Evolutionary conservation across 1,284 basidiomycete genomes (phyloP), one percentile per base, ranked within the genome.

Genomic region (Inonotus hispidus): DNA sequence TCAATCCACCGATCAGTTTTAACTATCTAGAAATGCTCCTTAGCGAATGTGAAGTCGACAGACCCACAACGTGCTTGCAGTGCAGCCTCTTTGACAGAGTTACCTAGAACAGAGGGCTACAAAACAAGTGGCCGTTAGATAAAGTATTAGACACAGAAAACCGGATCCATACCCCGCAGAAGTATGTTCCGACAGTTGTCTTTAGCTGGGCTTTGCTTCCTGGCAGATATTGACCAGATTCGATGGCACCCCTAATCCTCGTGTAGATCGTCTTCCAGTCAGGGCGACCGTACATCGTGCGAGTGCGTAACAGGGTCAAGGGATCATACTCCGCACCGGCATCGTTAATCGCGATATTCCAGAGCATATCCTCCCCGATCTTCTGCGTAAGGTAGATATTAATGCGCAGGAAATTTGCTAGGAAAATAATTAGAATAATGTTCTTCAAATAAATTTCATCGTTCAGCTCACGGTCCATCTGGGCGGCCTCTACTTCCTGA

Each of bases 371-470:
- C 68, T 90, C 84, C 62, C 80, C 79, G 67, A 95, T 84, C 78
- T 89, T 90, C 74, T 93, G 89, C 2, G 93, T 95, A 58, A 95
- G 80, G 73, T 93, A 95, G 66, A 95, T 87, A 70, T 92, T 89
- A 78, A 95, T 94, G 60, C 85, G 87, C 65, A 95, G 79, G 78
- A 95, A 94, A 75, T 92, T 90, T 67, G 91, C 90, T 92, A 23
- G 53, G 43, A 29, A 38, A 19, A 62, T 62, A n/a, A 57, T 62
- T 55, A 54, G 27, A 52, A 38, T 60, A 54, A 53, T 23, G 14
- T 16, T 54, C 38, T 6, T 5, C 11, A 1, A n/a, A n/a, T 46
- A 37, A 29, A 43, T 8, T 41, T 59, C 11, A 41, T 23, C 23
- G 49, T 27, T 56, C n/a, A 60, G 43, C 86, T 78, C 68, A 90